Evolutionary conservation across 192 early-diverging fungal genomes (phyloP).

Genomic region (Rhizophagus sp.): DNA sequence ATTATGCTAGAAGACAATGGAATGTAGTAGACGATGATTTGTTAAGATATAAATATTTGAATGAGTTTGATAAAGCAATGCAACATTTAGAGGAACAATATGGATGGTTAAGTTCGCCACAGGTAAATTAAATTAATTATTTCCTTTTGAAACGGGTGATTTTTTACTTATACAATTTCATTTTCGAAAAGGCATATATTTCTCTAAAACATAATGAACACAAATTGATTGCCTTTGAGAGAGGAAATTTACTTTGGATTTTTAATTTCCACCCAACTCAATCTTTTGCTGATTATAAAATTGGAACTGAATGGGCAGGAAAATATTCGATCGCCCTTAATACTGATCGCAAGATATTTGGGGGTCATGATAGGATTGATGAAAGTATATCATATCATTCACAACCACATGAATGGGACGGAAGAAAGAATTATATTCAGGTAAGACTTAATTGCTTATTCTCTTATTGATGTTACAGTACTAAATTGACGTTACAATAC

Average conservation of each 20-base stretch:
- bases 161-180: background rate
- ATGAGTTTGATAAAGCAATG: conserved; percentile 89
- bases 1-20: conserved; percentile 95
- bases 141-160: background rate
- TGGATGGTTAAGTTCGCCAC: conserved; percentile 66
- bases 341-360: conserved; percentile 74
- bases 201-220: conserved; percentile 89
- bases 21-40: conserved; percentile 87
- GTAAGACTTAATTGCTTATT: conserved; percentile 30
- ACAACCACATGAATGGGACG: conserved; percentile 73
- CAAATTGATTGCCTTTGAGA: conserved; percentile 93
- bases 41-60: conserved; percentile 91
- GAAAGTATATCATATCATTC: conserved; percentile 62
- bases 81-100: conserved; percentile 69
- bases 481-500: no score
- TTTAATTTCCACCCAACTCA: conserved; percentile 94
- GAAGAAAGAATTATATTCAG: conserved; percentile 75
- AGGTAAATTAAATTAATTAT: conserved; percentile 42
- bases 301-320: conserved; percentile 73
- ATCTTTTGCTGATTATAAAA: conserved; percentile 85
- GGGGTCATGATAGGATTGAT: conserved; percentile 82
- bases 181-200: conserved; percentile 64
- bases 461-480: no score
- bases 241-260: conserved; percentile 83
- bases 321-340: conserved; percentile 75